Percentiles rank a stretch among this genome's conserved stretches.
These are phyloP conservation scores for Fusarium tanahbumbuense DNA, from an alignment of 2,329 filamentous ascomycete genomes.

Conservation along the genomic window DNA sequence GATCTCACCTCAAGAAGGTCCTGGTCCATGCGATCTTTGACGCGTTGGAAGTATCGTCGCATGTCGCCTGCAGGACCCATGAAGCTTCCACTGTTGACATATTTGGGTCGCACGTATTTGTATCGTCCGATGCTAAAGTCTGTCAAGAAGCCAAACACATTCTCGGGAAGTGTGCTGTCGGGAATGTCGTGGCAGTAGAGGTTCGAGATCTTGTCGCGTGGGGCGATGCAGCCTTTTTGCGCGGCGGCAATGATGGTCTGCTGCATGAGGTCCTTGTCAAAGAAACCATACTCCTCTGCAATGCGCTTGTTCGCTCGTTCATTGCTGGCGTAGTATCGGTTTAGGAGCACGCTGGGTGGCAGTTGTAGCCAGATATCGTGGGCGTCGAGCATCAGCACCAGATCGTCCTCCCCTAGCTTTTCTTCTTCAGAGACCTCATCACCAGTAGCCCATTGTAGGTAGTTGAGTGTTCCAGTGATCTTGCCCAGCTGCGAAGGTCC, in stretches of 20 bases:
- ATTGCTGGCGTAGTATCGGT: constrained; percentile 44
- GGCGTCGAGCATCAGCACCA: constrained; percentile 48
- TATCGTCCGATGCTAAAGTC: constrained; percentile 33
- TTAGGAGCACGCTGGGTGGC: constrained; percentile 45
- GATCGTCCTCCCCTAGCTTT: constrained; percentile 42
- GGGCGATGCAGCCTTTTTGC: constrained; percentile 44
- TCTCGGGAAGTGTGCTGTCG: constrained; percentile 38
- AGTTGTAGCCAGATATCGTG: constrained; percentile 50
- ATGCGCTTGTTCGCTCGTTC: constrained; percentile 38
- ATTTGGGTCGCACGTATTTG: constrained; percentile 45
- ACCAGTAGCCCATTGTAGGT: constrained; percentile 41
- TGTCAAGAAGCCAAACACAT: constrained; percentile 42
- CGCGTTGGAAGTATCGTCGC: constrained; percentile 42
- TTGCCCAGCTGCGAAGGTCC: constrained; percentile 47
- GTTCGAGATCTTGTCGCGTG: constrained; percentile 40
- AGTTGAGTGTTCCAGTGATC: constrained; percentile 47
- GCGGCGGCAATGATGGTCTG: constrained; percentile 44
- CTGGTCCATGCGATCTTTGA: constrained; percentile 44
- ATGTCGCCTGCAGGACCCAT: constrained; percentile 48
- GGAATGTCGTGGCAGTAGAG: constrained; percentile 43
- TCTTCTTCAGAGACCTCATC: constrained; percentile 28
- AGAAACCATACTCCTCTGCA: constrained; percentile 32
- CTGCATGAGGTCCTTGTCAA: constrained; percentile 34
- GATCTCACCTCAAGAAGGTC: constrained; percentile 29
- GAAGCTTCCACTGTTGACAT: constrained; percentile 48